Percentiles rank a stretch among this genome's conserved stretches.
phyloP scores from a whole-genome alignment of 768 basidiomycete genomes.

The Lactarius hatsudake region DNA sequence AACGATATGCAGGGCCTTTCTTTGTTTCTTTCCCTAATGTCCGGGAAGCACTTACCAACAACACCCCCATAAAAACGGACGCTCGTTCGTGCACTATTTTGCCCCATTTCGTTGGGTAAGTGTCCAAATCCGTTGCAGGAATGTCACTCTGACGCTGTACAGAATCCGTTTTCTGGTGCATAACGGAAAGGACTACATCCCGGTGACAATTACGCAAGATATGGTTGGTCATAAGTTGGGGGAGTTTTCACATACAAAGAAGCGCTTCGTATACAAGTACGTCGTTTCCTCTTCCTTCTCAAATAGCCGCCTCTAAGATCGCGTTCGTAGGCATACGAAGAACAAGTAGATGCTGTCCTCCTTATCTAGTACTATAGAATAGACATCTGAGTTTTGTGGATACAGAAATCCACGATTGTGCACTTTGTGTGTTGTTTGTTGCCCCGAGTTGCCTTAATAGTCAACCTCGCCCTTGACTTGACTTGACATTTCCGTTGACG shows the following conservation, averaged over 20 bases:
- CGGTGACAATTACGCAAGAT: conserved; percentile 86
- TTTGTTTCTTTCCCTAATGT: conserved; percentile 93
- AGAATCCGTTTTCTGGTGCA: conserved; percentile 91
- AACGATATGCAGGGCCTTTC: conserved; percentile 66
- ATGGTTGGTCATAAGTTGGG: conserved; percentile 99
- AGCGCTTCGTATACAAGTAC: conserved; percentile 81
- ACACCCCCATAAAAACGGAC: conserved; percentile 84
- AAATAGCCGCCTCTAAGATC: background rate
- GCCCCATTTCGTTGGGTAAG: conserved; percentile 94
- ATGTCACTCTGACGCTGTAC: background rate
- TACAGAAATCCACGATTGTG: too few species aligned
- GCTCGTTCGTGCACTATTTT: conserved; percentile 90
- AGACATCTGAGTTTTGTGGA: too few species aligned
- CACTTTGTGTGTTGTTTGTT: background rate
- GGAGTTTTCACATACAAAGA: conserved; percentile 89
- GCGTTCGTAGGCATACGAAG: conserved; percentile 39
- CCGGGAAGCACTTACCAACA: conserved; percentile 72
- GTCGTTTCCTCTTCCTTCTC: conserved; percentile 35
- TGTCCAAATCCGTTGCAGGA: background rate
- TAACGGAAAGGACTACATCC: conserved; percentile 88
- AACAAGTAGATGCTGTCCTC: conserved; percentile 36
- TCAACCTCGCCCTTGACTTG: background rate
- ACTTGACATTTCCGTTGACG: background rate
- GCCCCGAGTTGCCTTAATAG: background rate
- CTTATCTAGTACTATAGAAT: background rate